Conservation (phyloP, 2,329 filamentous ascomycete genomes). For the Ascocoryne sarcoides region DNA sequence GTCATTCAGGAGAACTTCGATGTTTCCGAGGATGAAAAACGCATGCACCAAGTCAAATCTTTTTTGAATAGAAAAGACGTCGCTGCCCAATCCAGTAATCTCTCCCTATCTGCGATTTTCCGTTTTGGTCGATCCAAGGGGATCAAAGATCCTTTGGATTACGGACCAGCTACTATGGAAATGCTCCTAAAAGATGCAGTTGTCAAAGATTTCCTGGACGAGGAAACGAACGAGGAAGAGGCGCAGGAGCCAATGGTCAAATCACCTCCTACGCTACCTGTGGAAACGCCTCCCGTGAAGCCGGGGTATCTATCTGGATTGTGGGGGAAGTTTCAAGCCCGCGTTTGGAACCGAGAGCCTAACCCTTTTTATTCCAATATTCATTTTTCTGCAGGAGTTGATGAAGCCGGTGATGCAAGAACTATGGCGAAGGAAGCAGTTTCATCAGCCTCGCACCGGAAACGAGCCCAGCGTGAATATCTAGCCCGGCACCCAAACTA, state of each 20-base stretch:
- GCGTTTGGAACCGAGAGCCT: constrained; percentile 60
- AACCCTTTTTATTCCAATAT: constrained; percentile 93
- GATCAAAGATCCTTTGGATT: constrained; percentile 77
- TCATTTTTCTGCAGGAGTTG: constrained; percentile 52
- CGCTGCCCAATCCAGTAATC: constrained; percentile 56
- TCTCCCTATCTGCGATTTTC: constrained; percentile 67
- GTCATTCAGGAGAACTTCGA: constrained; percentile 99
- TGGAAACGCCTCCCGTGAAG: constrained; percentile 34
- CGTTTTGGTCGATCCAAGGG: constrained; percentile 50
- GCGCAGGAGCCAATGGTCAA: constrained; percentile 5
- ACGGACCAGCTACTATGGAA: constrained; percentile 84
- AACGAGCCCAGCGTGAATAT: constrained; percentile 85
- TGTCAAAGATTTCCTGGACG: constrained; percentile 88
- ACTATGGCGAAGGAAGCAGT: constrained; percentile 88
- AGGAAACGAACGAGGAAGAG: constrained; percentile 43
- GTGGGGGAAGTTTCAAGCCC: constrained; percentile 51
- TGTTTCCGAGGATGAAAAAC: constrained; percentile 96
- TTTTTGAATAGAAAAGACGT: constrained; percentile 89
- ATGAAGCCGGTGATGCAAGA: constrained; percentile 73
- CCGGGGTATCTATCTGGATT: constrained; percentile 50
- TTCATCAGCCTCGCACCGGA: constrained; percentile 70
- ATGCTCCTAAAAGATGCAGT: constrained; percentile 96
- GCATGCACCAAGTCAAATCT: constrained; percentile 88
- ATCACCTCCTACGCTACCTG: constrained; percentile 17
- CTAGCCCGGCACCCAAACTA: constrained; percentile 79